Evolutionary conservation across 1,284 basidiomycete species (phyloP).

Genomic region (Rhizoctonia solani): DNA sequence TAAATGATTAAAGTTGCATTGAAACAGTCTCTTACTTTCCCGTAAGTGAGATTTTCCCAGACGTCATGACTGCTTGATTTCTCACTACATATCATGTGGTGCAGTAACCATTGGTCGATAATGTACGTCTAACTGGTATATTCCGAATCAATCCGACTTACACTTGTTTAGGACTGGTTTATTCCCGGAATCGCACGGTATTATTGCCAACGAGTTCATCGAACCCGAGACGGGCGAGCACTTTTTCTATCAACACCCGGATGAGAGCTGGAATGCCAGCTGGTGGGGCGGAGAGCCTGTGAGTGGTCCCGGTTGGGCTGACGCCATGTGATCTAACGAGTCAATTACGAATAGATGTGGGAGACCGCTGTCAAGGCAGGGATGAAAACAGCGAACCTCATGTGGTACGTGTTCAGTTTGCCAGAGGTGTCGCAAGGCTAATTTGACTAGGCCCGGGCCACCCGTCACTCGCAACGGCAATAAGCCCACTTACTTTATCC

Average conservation of each 20-base stretch:
- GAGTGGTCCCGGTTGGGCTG: slow-evolving; percentile 41
- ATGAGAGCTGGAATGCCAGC: slow-evolving; percentile 63
- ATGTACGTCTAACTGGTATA: slow-evolving; percentile 56
- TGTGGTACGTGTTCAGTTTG: slow-evolving; percentile 63
- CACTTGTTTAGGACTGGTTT: slow-evolving; percentile 72
- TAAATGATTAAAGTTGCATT: neutral
- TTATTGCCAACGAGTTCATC: slow-evolving; percentile 91
- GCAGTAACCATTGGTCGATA: slow-evolving; percentile 82
- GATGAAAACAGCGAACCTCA: slow-evolving; percentile 79
- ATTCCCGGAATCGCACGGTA: slow-evolving; percentile 85
- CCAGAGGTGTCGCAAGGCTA: neutral
- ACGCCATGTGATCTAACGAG: neutral
- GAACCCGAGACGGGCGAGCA: slow-evolving; percentile 64
- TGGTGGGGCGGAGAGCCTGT: slow-evolving; percentile 94
- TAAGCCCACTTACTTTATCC: slow-evolving; percentile 73
- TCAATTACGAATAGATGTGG: slow-evolving; percentile 68
- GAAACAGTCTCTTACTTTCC: slow-evolving; percentile 81
- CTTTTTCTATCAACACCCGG: slow-evolving; percentile 70
- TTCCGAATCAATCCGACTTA: neutral
- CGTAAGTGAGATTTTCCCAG: slow-evolving; percentile 53
- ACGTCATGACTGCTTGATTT: neutral
- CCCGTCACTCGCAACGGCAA: slow-evolving; percentile 66
- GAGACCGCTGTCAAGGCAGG: slow-evolving; percentile 77
- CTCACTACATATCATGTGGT: neutral
- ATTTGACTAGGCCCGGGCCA: slow-evolving; percentile 71